Evolutionary conservation across 1,284 basidiomycete species (phyloP), one percentile per base, ranked within the genome.

Genomic region (Moesziomyces sp.): DNA sequence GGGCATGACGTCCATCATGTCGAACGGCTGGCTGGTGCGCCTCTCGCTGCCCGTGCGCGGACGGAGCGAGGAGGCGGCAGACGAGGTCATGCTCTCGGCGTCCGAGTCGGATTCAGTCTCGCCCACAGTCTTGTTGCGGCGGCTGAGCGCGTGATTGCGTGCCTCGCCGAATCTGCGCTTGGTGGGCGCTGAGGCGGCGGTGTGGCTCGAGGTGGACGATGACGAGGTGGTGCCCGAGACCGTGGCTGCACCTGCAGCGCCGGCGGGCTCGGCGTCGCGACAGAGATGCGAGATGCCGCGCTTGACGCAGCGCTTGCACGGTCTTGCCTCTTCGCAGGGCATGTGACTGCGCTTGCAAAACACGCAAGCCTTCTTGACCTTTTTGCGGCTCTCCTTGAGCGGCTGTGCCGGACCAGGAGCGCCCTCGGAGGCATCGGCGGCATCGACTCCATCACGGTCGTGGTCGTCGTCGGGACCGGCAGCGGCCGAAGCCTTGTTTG

Each of bases 281-380:
- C 74, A 76, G 5, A 72, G 60, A 35, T 73, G 58, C 40, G 74
- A 56, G 40, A 76, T 76, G 48, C 74, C 74, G 9, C 74, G 64
- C 35, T 73, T 76, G 48, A 73, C 57, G 38, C 73, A 72, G 14
- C 59, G 62, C 30, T 62, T 66, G 63, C 69, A 70, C 1, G 67
- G 67, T 24, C 67, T 42, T 1, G 67, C 67, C 47, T 70, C 67
- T 53, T 70, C 67, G 38, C 67, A 70, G 4, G 62, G 68, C 72
- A 76, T 76, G 57, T 76, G 74, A 46, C 69, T 73, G 38, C 74
- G 74, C 50, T 76, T 72, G 65, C 74, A 76, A 43, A 69, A 76
- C 38, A 76, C 40, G 44, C 74, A 76, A 16, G 74, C 74, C 47
- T 71, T 72, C 43, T 76, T 76, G 46, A 76, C 74, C 47, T 76